Percentiles rank a stretch among this genome's conserved stretches.
phyloP scores from a whole-genome alignment of 176 grass and related monocot genomes.

The Puccinellia tenuiflora region DNA sequence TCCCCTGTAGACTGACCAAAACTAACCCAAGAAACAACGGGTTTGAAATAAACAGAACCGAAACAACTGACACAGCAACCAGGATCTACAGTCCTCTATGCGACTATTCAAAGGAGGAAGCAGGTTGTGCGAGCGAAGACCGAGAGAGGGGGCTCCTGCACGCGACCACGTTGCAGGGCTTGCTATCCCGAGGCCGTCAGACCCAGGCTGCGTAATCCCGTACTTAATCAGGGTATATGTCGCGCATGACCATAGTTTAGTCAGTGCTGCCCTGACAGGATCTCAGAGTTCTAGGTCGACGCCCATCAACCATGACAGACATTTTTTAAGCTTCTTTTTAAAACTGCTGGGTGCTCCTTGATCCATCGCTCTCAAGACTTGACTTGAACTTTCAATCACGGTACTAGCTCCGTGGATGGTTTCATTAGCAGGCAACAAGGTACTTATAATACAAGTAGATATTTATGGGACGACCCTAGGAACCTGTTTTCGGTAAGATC shows the following conservation, averaged over 20 bases:
- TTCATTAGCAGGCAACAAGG: too few species aligned
- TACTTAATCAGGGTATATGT: slow-evolving; percentile 23
- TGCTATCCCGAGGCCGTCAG: slow-evolving; percentile 31
- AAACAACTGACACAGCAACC: neutral
- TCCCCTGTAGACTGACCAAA: neutral
- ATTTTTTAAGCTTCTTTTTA: neutral
- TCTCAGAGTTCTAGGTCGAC: slow-evolving; percentile 22
- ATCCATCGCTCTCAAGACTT: too few species aligned
- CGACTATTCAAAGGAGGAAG: neutral
- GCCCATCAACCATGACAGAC: slow-evolving; percentile 8
- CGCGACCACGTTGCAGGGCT: slow-evolving; percentile 28
- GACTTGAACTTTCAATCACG: too few species aligned
- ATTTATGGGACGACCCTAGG: too few species aligned
- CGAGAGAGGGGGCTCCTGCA: too few species aligned
- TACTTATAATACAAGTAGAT: too few species aligned
- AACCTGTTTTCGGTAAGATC: too few species aligned
- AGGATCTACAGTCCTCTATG: too few species aligned
- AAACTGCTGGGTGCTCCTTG: too few species aligned
- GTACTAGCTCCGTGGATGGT: too few species aligned
- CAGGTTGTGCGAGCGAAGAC: neutral
- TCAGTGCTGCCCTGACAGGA: neutral
- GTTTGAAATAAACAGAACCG: neutral
- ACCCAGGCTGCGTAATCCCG: slow-evolving; percentile 6
- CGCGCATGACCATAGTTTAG: slow-evolving; percentile 38
- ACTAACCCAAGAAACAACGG: neutral